Base-by-base conservation (phyloP, 2,329 filamentous ascomycete genomes). In the Fusarium sp. region DNA sequence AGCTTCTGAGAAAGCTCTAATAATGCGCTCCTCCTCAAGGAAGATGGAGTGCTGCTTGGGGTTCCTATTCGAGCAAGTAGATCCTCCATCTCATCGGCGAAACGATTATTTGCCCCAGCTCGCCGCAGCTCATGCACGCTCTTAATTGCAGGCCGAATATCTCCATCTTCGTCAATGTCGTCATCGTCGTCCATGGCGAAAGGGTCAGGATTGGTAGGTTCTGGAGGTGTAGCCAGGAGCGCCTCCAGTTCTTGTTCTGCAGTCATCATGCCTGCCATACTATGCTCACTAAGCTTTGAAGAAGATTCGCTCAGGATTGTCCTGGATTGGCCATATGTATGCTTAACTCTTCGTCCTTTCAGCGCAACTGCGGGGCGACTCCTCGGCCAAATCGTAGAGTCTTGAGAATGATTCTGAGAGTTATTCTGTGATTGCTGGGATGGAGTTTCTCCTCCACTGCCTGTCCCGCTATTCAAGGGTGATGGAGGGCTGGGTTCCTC, bases 71-170 rank as follows among this genome's bases (percentile, higher is more conserved):
- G 84, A 44, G 87, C 86, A 53, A 89, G 77, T 17, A 90, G 77
- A 69, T 91, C 89, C 63, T 89, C 86, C 77, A 91, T 85, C 70
- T 89, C 87, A 67, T 91, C 88, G 6, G 88, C 82, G 67, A 89
- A 89, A 27, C 89, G 85, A 70, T 87, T 89, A 72, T 90, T 90
- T 22, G 87, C 88, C 17, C 89, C 89, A 6, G 88, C 88, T 62
- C 90, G 86, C 51, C 88, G 83, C 41, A 91, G 77, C 73, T 91
- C 89, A 72, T 91, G 88, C 19, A 91, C 85, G 67, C 87, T 89
- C 59, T 85, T 83, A 46, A 90, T 87, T 27, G 85, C 84, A 19
- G 83, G 82, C 45, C 81, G 82, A 20, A 78, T 70, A 17, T 81
- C 80, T 22, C 81, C 78, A 2, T 82, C 79, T 15, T 76, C 75